Evolutionary conservation across 2,329 filamentous ascomycete genomes (phyloP).

Genomic region (Ophiosphaerella herpotricha): DNA sequence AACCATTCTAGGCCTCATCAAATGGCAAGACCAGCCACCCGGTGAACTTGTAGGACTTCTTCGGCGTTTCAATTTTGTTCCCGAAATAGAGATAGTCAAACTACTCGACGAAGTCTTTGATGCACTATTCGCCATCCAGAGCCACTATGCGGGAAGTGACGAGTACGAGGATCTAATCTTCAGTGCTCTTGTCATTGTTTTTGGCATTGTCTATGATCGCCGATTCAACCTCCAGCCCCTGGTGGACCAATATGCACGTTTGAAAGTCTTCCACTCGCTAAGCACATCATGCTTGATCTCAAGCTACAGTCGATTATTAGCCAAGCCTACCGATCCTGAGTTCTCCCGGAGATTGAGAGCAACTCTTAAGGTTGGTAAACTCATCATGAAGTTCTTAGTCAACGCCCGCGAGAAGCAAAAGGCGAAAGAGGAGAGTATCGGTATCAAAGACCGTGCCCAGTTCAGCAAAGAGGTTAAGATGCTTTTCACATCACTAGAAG

Average conservation of each 20-base stretch:
- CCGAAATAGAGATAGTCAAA: conserved; percentile 97
- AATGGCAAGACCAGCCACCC: conserved; percentile 78
- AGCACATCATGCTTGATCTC: conserved; percentile 85
- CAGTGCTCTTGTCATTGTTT: conserved; percentile 82
- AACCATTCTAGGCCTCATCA: conserved; percentile 78
- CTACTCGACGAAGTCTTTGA: conserved; percentile 87
- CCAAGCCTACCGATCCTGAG: conserved; percentile 80
- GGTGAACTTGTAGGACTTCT: conserved; percentile 75
- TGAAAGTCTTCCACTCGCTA: conserved; percentile 88
- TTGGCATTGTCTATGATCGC: conserved; percentile 92
- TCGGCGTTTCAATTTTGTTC: conserved; percentile 86
- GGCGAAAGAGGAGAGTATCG: conserved; percentile 84
- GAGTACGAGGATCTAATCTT: conserved; percentile 94
- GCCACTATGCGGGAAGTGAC: conserved; percentile 87
- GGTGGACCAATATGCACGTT: conserved; percentile 89
- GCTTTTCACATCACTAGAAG: conserved; percentile 88
- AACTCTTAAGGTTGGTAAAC: conserved; percentile 91
- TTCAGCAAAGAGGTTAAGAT: conserved; percentile 83
- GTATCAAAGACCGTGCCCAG: conserved; percentile 73
- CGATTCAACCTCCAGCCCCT: conserved; percentile 89
- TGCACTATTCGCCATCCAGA: conserved; percentile 85
- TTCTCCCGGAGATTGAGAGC: conserved; percentile 83
- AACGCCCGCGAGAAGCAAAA: conserved; percentile 85
- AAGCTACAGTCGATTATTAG: conserved; percentile 82
- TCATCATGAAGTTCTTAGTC: conserved; percentile 93